These are phyloP conservation scores for Acanthamoeba sp. DNA, from an alignment of 208 protist genomes.

Conservation along the genomic window DNA sequence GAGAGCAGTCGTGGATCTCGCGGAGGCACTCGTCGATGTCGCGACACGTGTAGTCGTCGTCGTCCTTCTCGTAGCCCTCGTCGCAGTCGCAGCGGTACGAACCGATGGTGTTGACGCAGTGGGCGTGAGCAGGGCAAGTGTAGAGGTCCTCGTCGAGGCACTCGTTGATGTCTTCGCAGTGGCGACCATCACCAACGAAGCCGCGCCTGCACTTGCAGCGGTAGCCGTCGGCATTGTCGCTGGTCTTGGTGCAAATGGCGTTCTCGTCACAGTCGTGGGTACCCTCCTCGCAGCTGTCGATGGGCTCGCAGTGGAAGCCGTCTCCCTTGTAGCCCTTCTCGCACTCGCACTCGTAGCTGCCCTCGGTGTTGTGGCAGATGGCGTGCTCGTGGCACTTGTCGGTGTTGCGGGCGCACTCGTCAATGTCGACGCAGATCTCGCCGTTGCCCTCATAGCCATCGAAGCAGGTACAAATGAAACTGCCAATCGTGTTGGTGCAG, in stretches of 20 bases:
- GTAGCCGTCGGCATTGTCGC: conserved; percentile 43
- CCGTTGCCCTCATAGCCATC: conserved; percentile 73
- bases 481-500: conserved; percentile 73
- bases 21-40: conserved; percentile 64
- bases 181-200: conserved; percentile 60
- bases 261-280: conserved; percentile 65
- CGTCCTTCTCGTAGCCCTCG: conserved; percentile 40
- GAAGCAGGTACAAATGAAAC: conserved; percentile 68
- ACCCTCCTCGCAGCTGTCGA: conserved; percentile 70
- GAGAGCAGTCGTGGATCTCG: conserved; percentile 73
- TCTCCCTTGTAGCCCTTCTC: conserved; percentile 67
- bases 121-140: conserved; percentile 45
- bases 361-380: conserved; percentile 70
- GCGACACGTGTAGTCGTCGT: conserved; percentile 51
- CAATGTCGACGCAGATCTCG: conserved; percentile 65
- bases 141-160: conserved; percentile 7
- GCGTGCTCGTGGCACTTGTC: conserved; percentile 58
- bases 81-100: conserved; percentile 64
- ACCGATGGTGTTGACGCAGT: conserved; percentile 74
- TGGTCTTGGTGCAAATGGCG: conserved; percentile 59
- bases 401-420: conserved; percentile 70
- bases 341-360: conserved; percentile 66
- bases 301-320: conserved; percentile 72
- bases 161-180: conserved; percentile 64
- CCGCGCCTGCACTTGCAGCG: conserved; percentile 72